A percentile compares a stretch with the other conserved stretches of the same genome.
Conservation (phyloP, 2,329 filamentous ascomycete species). For the Calonectria ilicicola region DNA sequence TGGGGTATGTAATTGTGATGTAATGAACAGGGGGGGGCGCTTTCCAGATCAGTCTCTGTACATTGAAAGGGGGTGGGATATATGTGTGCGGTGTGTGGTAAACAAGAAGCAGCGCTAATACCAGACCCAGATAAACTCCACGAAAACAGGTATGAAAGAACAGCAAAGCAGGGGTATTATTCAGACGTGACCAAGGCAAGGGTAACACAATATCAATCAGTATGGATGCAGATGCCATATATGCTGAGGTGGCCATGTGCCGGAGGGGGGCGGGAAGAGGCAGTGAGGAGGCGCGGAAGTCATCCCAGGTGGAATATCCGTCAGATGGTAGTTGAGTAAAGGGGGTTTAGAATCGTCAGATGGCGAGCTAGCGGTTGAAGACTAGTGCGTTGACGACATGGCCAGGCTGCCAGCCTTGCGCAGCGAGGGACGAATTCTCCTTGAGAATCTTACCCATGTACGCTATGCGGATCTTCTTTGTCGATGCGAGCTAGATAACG, state of each 20-base stretch:
- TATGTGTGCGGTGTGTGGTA: not conserved
- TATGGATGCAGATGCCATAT: conserved; percentile 9
- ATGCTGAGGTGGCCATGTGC: conserved; percentile 7
- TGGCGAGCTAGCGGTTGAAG: conserved; percentile 58
- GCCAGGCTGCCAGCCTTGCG: conserved; percentile 81
- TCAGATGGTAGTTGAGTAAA: not conserved
- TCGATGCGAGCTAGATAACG: conserved; percentile 63
- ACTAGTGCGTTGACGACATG: conserved; percentile 84
- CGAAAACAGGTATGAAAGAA: conserved; percentile 1
- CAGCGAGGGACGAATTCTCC: conserved; percentile 72
- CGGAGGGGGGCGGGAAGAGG: not conserved
- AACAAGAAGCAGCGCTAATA: conserved; percentile 23
- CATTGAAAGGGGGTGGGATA: not conserved
- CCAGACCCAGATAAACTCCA: conserved; percentile 20
- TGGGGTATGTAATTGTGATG: not conserved
- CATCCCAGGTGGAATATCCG: not conserved
- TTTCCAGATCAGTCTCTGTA: conserved; percentile 22
- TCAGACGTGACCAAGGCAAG: conserved; percentile 32
- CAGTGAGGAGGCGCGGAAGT: not conserved
- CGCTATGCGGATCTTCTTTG: conserved; percentile 75
- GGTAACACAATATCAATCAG: conserved; percentile 13
- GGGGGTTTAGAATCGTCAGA: not conserved
- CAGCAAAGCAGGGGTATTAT: conserved; percentile 43
- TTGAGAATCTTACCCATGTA: conserved; percentile 86
- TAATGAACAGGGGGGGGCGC: not conserved